Evolutionary conservation across 371 early-diverging fungal species (phyloP).

Genomic region (Nosema muscidifuracis): DNA sequence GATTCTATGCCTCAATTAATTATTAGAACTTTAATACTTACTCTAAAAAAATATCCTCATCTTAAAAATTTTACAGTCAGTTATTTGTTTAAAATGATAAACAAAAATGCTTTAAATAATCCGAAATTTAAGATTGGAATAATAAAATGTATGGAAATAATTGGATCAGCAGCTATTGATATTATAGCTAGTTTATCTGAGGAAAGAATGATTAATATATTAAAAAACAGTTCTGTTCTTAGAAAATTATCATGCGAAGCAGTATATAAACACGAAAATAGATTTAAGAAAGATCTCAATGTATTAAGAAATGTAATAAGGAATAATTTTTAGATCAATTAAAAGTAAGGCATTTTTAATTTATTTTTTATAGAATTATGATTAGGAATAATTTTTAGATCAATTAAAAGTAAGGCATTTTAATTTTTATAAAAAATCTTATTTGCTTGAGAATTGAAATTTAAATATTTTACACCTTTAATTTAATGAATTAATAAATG

Average conservation of each 20-base stretch:
- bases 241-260: neutral
- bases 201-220: constrained; percentile 11
- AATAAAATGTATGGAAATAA: constrained; percentile 25
- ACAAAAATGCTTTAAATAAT: constrained; percentile 32
- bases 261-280: neutral
- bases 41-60: constrained; percentile 19
- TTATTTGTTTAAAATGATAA: constrained; percentile 24
- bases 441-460: no score
- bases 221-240: constrained; percentile 9
- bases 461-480: neutral
- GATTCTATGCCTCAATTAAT: constrained; percentile 29
- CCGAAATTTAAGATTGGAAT: constrained; percentile 22
- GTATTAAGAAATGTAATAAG: neutral
- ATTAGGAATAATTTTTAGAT: neutral
- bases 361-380: neutral
- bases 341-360: no score
- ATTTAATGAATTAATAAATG: no score
- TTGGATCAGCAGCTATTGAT: constrained; percentile 4
- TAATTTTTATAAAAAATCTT: neutral
- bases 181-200: constrained; percentile 17
- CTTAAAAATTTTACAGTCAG: constrained; percentile 33
- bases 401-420: neutral
- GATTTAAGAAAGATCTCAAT: neutral
- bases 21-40: constrained; percentile 32
- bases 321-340: no score